phyloP scores from a whole-genome alignment of 2,329 filamentous ascomycete genomes.

The Mariannaea sp. region DNA sequence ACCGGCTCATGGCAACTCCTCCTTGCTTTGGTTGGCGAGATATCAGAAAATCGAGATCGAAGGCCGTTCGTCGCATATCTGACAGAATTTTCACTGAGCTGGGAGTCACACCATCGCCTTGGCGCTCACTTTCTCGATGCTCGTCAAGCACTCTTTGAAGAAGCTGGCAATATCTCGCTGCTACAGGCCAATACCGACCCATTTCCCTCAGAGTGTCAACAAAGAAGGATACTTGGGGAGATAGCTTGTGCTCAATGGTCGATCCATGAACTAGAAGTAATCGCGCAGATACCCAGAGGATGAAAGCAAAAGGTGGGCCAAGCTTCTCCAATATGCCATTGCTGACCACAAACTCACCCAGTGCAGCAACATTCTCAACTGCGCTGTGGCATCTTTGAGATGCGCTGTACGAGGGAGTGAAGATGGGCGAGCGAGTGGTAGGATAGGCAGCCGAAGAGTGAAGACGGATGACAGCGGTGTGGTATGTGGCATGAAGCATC shows the following conservation, averaged over 20 bases:
- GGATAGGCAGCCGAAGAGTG: conserved; percentile 94
- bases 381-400: conserved; percentile 82
- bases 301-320: conserved; percentile 89
- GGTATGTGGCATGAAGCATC: conserved; percentile 89
- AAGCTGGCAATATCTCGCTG: conserved; percentile 78
- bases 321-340: conserved; percentile 78
- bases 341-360: conserved; percentile 78
- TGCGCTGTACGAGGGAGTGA: conserved; percentile 85
- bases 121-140: conserved; percentile 76
- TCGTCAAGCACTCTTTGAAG: conserved; percentile 85
- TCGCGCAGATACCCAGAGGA: conserved; percentile 87
- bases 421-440: conserved; percentile 84
- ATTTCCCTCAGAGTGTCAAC: conserved; percentile 81
- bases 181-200: conserved; percentile 85
- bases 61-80: conserved; percentile 89
- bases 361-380: conserved; percentile 78
- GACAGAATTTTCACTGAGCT: conserved; percentile 85
- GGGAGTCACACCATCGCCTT: conserved; percentile 76
- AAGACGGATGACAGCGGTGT: conserved; percentile 86
- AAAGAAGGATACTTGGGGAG: conserved; percentile 78
- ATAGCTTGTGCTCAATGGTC: conserved; percentile 83
- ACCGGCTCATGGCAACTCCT: conserved; percentile 46
- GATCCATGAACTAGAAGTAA: conserved; percentile 88
- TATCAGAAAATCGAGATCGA: conserved; percentile 88
- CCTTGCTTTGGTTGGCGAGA: conserved; percentile 72